Percentiles rank a stretch among this genome's conserved stretches.
Evolutionary conservation across 495 filamentous ascomycete species (phyloP).

Genomic region (Filosporella fistucella): DNA sequence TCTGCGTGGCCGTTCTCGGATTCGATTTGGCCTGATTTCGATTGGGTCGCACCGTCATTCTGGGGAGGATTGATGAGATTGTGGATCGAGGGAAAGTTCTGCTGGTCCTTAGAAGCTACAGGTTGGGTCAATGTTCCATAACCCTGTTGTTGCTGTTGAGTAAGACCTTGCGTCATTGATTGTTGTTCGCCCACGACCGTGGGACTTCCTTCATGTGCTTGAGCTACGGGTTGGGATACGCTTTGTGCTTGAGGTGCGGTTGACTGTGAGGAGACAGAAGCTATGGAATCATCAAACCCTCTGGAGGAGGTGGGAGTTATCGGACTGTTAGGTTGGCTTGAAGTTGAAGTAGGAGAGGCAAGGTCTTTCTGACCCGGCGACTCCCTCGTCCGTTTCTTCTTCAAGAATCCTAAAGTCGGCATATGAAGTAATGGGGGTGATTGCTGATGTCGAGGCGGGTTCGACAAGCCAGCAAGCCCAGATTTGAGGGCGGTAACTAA

Average conservation of each 20-base stretch:
- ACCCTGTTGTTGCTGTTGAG: slow-evolving; percentile 31
- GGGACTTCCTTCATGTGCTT: slow-evolving; percentile 28
- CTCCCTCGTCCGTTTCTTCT: slow-evolving; percentile 97
- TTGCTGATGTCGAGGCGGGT: slow-evolving; percentile 10
- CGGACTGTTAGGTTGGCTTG: slow-evolving; percentile 59
- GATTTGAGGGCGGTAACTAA: background rate
- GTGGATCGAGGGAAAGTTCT: slow-evolving; percentile 63
- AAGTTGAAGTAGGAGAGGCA: slow-evolving; percentile 46
- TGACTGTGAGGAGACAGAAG: slow-evolving; percentile 22
- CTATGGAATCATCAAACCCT: slow-evolving; percentile 26
- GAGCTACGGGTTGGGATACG: slow-evolving; percentile 22
- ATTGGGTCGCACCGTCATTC: slow-evolving; percentile 25
- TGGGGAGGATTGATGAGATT: slow-evolving; percentile 60
- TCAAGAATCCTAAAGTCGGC: slow-evolving; percentile 82
- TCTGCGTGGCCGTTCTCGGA: background rate
- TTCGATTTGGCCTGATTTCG: slow-evolving; percentile 3
- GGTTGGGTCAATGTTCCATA: background rate
- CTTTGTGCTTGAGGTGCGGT: slow-evolving; percentile 27
- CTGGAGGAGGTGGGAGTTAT: slow-evolving; percentile 46
- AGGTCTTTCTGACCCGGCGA: slow-evolving; percentile 47
- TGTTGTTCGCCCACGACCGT: slow-evolving; percentile 19
- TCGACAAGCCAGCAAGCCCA: slow-evolving; percentile 4
- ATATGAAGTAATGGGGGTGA: slow-evolving; percentile 37
- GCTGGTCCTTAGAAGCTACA: slow-evolving; percentile 24
- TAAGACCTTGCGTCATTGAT: slow-evolving; percentile 28